Conservation (phyloP, 176 grass and related monocot genomes). For the Carex pumila region DNA sequence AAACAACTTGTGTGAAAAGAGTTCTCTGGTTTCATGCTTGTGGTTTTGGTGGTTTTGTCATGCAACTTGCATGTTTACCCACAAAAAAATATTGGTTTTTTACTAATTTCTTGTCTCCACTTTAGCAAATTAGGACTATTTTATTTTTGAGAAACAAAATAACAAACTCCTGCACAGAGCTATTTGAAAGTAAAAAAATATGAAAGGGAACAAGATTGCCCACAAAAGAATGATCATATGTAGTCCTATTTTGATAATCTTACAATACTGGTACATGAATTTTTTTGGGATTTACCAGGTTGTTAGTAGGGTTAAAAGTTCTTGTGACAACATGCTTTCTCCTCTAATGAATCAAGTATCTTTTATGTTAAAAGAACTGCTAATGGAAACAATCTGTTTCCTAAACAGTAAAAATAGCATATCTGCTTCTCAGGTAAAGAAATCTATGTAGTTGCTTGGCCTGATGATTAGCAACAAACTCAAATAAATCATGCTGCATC, state of each 20-base stretch:
- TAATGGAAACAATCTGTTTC: too few species aligned
- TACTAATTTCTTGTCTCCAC: background rate
- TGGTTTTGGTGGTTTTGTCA: slow-evolving; percentile 21
- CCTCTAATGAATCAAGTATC: background rate
- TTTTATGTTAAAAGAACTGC: background rate
- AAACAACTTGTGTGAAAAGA: slow-evolving; percentile 1
- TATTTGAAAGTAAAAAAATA: background rate
- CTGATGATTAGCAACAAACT: background rate
- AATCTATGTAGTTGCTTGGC: background rate
- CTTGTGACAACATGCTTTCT: background rate
- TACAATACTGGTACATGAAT: background rate
- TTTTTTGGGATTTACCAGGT: background rate
- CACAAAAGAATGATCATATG: background rate
- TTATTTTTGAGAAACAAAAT: background rate
- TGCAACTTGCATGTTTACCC: slow-evolving; percentile 3
- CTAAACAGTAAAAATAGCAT: too few species aligned
- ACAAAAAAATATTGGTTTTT: background rate
- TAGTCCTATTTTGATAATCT: background rate
- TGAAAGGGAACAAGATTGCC: background rate
- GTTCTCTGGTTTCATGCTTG: background rate
- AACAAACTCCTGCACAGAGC: background rate
- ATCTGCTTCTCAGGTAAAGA: too few species aligned
- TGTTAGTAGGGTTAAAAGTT: background rate
- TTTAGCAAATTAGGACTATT: background rate
- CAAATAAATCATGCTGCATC: too few species aligned